phyloP scores from a whole-genome alignment of 495 filamentous ascomycete genomes.

The Lepraria neglecta region DNA sequence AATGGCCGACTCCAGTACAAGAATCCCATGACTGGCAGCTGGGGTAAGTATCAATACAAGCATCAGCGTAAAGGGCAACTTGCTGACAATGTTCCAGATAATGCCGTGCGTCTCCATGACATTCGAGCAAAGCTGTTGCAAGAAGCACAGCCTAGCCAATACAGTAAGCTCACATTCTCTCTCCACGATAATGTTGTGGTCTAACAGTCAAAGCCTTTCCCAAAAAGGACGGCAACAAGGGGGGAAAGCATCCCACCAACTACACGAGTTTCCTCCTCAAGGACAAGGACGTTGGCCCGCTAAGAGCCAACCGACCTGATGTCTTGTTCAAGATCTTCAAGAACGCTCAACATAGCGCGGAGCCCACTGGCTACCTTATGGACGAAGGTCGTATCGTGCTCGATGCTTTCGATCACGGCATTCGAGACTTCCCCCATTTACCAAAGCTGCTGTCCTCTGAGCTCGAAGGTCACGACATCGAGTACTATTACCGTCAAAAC shows the following conservation, averaged over 20 bases:
- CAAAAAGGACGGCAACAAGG: background rate
- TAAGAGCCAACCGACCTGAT: background rate
- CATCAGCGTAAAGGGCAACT: no score
- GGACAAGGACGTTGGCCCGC: background rate
- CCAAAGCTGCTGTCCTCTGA: background rate
- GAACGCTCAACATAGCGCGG: background rate
- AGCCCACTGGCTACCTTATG: background rate
- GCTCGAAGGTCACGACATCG: conserved; percentile 1
- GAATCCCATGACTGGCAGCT: no score
- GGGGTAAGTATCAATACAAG: no score
- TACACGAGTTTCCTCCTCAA: background rate
- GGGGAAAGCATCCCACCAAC: background rate
- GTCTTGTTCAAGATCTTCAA: background rate
- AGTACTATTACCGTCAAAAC: background rate
- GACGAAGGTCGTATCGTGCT: background rate
- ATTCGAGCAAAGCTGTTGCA: background rate
- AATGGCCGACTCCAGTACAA: no score
- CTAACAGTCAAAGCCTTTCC: no score
- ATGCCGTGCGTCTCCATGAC: background rate
- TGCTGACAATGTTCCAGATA: background rate
- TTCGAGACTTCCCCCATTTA: background rate
- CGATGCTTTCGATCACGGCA: background rate
- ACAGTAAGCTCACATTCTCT: background rate
- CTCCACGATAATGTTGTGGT: no score
- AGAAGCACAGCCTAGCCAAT: background rate